Base-by-base conservation (phyloP, 495 filamentous ascomycete genomes). In the Lophium mytilinum region DNA sequence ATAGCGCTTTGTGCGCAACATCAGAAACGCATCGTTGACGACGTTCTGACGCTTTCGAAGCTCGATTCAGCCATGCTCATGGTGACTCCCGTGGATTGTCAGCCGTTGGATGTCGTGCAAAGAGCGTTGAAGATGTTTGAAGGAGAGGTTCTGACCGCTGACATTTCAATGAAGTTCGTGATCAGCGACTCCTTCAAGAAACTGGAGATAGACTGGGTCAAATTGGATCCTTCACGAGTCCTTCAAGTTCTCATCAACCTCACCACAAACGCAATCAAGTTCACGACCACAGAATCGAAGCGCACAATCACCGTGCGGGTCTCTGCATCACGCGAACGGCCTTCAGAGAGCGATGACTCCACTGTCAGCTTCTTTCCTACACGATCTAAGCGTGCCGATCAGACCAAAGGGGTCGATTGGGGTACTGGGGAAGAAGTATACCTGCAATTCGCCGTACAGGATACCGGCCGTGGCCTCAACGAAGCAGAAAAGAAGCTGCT, bases 11-110 rank as follows among this genome's bases (percentile, higher is more conserved):
- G 88, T 58, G 80, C 86, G 5, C 78, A 83, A 56, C 89, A 92
- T 65, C 87, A 91, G 66, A 88, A 86, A 67, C 76, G 86, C 9
- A 90, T 93, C 41, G 82, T 91, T 4, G 85, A 90, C 63, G 87
- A 90, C 63, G 83, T 92, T 11, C 72, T 92, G 43, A 87, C 83
- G 3, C 79, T 88, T 55, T 89, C 85, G 2, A 95, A 94, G 62
- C 75, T 95, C n/a, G 89, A 94, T 57, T 88, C 84, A 3, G 82
- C 82, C 14, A 72, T 89, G 58, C 71, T 92, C 3, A 75, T 82
- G 12, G 78, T 92, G 19, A 80, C 83, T 8, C 87, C 85, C 14
- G 78, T 81, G 33, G 80, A 79, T 49, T 79, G 84, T 1, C 78
- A 87, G 63, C 89, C 90, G 3, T 70, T 83, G 49, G 69, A 72